Evolutionary conservation across 768 basidiomycete species (phyloP), one percentile per base, ranked within the genome.

Genomic region (Phlebiopsis gigantea): DNA sequence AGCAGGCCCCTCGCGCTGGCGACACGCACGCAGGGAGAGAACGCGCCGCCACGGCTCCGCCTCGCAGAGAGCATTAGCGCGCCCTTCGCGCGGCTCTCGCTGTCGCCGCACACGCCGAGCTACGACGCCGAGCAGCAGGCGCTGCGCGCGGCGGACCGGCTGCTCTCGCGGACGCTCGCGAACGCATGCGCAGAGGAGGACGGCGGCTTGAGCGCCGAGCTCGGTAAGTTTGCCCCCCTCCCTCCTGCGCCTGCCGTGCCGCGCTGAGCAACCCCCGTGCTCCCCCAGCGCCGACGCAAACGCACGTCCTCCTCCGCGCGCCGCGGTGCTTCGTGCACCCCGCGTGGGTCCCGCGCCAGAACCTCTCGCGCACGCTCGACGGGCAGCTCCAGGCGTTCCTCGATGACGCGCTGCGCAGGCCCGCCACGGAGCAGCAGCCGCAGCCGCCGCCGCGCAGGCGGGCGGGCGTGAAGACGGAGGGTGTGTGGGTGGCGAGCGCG

Each of bases 271-370:
- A 34, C 34, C 26, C 26, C 17, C 17, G 8, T 39, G 8, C 34
- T 39, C 12, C 12, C 14, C n/a, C 57, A 79, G 79, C 73, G 8
- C 73, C 79, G 7, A 79, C 79, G 0, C 77, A 78, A 42, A 77
- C 71, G 0, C 78, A 80, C 26, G 61, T 80, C 46, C 66, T 77
- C 10, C 69, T 80, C 21, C 75, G 75, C 45, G 79, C 79, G 0
- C 79, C 79, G 0, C 69, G 79, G 5, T 69, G 77, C 14, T 79
- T 80, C 61, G 59, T 63, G 7, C 79, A 80, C 54, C 73, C 79
- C 2, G 68, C 71, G 6, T 80, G 79, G 78, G 64, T 72, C 30
- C 78, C 78, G 4, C 72, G 75, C 6, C 79, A 79, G 64, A 77
- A 73, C 54, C 57, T 73, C 19, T 69, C 69, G 30, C 44, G 66